A percentile compares a stretch with the other conserved stretches of the same genome.
These are phyloP conservation scores for Tetracladium setigerum DNA, from an alignment of 495 filamentous ascomycete species.

Conservation along the genomic window DNA sequence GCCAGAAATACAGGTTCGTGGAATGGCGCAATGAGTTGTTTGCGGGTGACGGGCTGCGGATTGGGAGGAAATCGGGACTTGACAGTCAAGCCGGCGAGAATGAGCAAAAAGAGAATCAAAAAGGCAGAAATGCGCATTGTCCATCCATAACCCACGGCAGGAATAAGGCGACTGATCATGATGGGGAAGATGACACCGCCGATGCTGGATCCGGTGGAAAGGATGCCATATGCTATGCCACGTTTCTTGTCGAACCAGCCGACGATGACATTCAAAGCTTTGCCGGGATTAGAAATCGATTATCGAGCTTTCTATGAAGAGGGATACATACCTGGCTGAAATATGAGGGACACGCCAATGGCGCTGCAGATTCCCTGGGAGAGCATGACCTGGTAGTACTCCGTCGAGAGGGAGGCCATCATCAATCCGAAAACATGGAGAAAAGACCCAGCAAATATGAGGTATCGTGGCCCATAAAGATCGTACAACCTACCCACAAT, in stretches of 20 bases:
- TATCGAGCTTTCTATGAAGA: constrained; percentile 61
- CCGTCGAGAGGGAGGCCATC: constrained; percentile 54
- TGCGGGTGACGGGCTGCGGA: background rate
- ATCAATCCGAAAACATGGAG: constrained; percentile 59
- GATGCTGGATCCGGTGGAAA: constrained; percentile 11
- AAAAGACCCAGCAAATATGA: constrained; percentile 41
- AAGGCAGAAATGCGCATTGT: constrained; percentile 59
- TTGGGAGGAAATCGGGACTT: background rate
- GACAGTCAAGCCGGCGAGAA: constrained; percentile 7
- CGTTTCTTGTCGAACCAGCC: constrained; percentile 64
- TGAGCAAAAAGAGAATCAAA: constrained; percentile 55
- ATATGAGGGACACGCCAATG: constrained; percentile 58
- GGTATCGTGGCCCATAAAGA: constrained; percentile 52
- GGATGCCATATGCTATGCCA: constrained; percentile 52
- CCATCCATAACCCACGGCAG: constrained; percentile 62
- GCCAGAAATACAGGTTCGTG: background rate
- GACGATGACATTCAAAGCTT: constrained; percentile 67
- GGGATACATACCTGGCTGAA: too few species aligned
- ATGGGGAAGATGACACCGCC: constrained; percentile 64
- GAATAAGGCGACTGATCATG: constrained; percentile 54
- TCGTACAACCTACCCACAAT: constrained; percentile 64
- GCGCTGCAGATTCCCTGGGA: constrained; percentile 67
- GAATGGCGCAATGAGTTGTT: background rate
- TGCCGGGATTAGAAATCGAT: constrained; percentile 58
- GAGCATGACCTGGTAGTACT: constrained; percentile 70